These are phyloP conservation scores for Talinum fruticosum DNA, from an alignment of 148 eudicot species.

Conservation along the genomic window DNA sequence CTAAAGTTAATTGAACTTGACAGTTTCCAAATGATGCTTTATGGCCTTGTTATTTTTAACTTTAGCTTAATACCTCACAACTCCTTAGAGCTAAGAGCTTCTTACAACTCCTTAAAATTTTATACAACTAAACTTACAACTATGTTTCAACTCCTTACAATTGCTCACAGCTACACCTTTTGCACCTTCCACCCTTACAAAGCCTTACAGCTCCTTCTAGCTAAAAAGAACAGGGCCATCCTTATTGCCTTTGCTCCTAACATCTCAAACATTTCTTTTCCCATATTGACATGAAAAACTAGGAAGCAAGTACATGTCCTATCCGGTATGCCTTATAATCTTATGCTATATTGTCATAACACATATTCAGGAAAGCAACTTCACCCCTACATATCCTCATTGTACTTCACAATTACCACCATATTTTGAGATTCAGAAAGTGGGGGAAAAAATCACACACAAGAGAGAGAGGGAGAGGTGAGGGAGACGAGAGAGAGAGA, in stretches of 20 bases:
- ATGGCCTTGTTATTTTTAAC: no score
- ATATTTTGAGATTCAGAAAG: not conserved
- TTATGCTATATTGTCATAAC: not conserved
- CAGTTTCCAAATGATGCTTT: not conserved
- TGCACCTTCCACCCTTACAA: no score
- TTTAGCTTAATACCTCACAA: no score
- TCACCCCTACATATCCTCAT: not conserved
- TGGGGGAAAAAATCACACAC: not conserved
- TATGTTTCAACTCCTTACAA: no score
- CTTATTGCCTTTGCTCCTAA: not conserved
- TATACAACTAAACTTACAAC: no score
- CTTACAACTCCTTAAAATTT: no score
- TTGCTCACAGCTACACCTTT: no score
- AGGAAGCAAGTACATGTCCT: not conserved
- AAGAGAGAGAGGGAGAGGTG: not conserved
- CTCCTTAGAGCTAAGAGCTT: no score
- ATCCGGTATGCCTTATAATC: not conserved
- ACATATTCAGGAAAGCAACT: not conserved
- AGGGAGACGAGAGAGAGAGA: not conserved
- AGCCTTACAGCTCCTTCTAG: no score
- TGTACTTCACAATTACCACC: not conserved
- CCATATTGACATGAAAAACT: not conserved
- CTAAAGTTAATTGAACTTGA: not conserved
- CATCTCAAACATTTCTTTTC: not conserved
- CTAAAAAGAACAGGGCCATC: no score